Base-by-base conservation (phyloP, 2,329 filamentous ascomycete genomes). In the Ascochyta koolunga region DNA sequence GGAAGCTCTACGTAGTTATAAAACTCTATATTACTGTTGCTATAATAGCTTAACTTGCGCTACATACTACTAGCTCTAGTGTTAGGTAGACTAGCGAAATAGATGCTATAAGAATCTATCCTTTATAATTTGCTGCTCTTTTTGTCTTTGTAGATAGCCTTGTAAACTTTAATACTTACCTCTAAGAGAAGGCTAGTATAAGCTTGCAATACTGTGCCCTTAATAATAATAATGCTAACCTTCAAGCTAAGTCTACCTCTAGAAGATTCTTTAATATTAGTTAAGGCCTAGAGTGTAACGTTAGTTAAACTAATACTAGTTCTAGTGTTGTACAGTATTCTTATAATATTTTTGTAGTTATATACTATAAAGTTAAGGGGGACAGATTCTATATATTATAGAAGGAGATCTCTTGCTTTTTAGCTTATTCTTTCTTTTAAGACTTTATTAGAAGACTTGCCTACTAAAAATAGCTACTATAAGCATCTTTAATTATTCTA, bases 301-400 rank as follows among this genome's bases (percentile, higher is more conserved):
- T 53, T 37, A 0, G 35, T 38, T 19, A 38, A 38, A 19, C 42
- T 3, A 25, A 57, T 57, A 16, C 54, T 7, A 2, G 49, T 53
- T 5, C 55, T 24, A 18, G 50, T 44, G 10, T 54, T 21, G 11
- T 50, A 58, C 1, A 25, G 54, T 31, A 21, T 58, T 19, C 16
- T 44, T 10, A 58, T 58, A 1, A 58, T 45, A 32, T 19, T 58
- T 43, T 50, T 21, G 44, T 58, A 58, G 33, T 58, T 58, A 7
- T 54, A 2, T 37, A 58, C 39, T 1, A 35, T 46, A n/a, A 58
- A 58, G 19, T 41, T 5, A 24, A 58, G 46, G 11, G 50, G 55
- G 36, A 58, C 33, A 38, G 55, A 47, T 22, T 58, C 55, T 22
- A 54, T 58, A 2, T 47, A 50, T 11, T 19, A 29, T 21, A 35